Percentiles rank a stretch among this genome's conserved stretches.
phyloP scores from a whole-genome alignment of 2,329 filamentous ascomycete genomes.

The Alternaria incomplexa region DNA sequence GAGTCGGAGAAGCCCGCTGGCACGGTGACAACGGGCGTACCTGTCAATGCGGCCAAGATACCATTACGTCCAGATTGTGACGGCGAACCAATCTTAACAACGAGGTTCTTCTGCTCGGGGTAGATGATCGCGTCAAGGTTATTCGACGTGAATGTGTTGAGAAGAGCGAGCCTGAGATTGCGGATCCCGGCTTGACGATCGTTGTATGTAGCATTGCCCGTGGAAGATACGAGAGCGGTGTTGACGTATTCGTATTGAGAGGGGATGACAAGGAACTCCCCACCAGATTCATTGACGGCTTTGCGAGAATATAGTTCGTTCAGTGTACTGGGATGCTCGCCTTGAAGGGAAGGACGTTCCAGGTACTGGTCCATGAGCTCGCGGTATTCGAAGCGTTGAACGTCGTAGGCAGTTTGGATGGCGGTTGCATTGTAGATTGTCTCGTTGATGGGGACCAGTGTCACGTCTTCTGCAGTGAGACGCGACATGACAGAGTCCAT shows the following conservation, averaged over 20 bases:
- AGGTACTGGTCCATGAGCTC: slow-evolving; percentile 64
- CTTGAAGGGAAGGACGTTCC: slow-evolving; percentile 50
- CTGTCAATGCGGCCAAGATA: slow-evolving; percentile 61
- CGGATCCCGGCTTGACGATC: slow-evolving; percentile 57
- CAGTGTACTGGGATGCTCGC: slow-evolving; percentile 55
- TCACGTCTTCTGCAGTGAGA: slow-evolving; percentile 56
- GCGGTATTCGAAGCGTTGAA: slow-evolving; percentile 67
- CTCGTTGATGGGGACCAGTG: slow-evolving; percentile 58
- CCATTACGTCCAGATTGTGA: slow-evolving; percentile 67
- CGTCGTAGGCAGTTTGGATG: slow-evolving; percentile 59
- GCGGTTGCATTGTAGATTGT: slow-evolving; percentile 59
- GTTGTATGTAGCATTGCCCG: slow-evolving; percentile 58
- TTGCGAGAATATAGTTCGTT: slow-evolving; percentile 56
- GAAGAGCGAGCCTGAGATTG: slow-evolving; percentile 59
- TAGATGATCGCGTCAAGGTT: slow-evolving; percentile 66
- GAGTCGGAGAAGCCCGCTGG: slow-evolving; percentile 61
- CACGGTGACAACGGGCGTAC: slow-evolving; percentile 60
- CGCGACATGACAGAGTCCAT: slow-evolving; percentile 58
- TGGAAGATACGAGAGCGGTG: slow-evolving; percentile 59
- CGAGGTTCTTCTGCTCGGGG: slow-evolving; percentile 69
- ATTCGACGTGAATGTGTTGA: slow-evolving; percentile 57
- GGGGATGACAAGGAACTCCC: slow-evolving; percentile 66
- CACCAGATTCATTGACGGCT: slow-evolving; percentile 38
- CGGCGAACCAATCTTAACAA: slow-evolving; percentile 63
- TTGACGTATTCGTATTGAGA: slow-evolving; percentile 63